phyloP scores from a whole-genome alignment of 495 filamentous ascomycete genomes.

The Neurospora sp. region DNA sequence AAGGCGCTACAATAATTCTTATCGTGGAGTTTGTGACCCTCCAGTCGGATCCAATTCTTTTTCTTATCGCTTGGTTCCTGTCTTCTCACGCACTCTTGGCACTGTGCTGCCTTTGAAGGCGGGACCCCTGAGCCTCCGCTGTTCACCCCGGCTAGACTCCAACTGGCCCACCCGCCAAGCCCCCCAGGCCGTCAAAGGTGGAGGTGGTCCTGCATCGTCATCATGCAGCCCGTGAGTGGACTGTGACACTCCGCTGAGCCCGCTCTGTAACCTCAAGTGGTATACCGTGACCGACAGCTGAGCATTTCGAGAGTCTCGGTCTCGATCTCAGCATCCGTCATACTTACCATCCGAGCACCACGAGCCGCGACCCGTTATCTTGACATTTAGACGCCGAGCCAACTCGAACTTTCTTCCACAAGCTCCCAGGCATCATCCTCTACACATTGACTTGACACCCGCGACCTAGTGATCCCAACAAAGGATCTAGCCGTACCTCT shows the following conservation, averaged over 20 bases:
- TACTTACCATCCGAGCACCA: not conserved
- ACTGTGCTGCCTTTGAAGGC: not conserved
- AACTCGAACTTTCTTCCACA: not conserved
- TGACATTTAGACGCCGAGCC: not conserved
- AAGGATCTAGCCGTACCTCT: not conserved
- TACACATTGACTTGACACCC: not conserved
- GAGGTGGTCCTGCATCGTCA: conserved; percentile 10
- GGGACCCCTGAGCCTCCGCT: not conserved
- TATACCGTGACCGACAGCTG: not conserved
- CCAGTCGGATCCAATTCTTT: not conserved
- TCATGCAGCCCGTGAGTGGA: conserved; percentile 5
- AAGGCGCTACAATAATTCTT: no score
- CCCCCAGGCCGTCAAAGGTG: not conserved
- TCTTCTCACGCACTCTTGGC: not conserved
- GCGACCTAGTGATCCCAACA: not conserved
- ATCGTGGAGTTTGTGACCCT: not conserved
- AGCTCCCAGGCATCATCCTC: not conserved
- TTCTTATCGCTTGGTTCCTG: not conserved
- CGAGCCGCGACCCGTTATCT: not conserved
- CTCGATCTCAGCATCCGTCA: not conserved
- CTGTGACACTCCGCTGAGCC: not conserved
- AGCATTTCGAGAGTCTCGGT: not conserved
- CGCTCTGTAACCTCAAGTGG: not conserved
- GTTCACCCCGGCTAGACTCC: not conserved
- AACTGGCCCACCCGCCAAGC: not conserved